phyloP scores from a whole-genome alignment of 352 stramenopile species.

The Globisporangium mamillatum region DNA sequence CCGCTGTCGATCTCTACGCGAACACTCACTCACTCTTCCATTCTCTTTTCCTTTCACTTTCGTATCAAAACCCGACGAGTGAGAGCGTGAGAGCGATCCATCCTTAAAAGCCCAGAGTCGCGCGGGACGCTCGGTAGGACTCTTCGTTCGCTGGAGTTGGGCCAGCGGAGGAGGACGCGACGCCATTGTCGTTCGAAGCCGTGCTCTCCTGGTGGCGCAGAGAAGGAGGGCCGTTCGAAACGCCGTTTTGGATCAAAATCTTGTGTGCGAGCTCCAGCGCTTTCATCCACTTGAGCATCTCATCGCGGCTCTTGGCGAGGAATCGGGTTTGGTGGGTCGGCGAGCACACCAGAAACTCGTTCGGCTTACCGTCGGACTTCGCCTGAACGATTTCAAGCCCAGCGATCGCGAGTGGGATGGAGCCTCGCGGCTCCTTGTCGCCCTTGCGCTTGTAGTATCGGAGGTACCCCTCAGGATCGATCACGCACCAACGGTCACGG shows the following conservation, averaged over 20 bases:
- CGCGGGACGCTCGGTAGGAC: conserved; percentile 41
- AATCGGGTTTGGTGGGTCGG: conserved; percentile 75
- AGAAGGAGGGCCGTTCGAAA: conserved; percentile 23
- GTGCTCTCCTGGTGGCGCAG: conserved; percentile 27
- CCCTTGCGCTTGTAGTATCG: conserved; percentile 80
- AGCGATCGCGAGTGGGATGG: conserved; percentile 61
- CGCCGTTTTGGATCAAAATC: conserved; percentile 44
- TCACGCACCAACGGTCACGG: conserved; percentile 69
- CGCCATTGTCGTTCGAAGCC: conserved; percentile 18
- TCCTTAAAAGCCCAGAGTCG: conserved; percentile 65
- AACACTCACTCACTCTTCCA: no score
- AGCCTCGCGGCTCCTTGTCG: conserved; percentile 68
- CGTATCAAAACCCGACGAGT: background rate
- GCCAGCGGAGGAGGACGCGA: background rate
- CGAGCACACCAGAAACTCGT: conserved; percentile 78
- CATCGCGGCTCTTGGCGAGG: conserved; percentile 60
- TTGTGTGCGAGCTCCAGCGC: conserved; percentile 49
- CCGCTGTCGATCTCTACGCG: no score
- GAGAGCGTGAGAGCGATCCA: background rate
- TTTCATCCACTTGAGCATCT: conserved; percentile 74
- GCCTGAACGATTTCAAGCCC: conserved; percentile 71
- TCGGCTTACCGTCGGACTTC: conserved; percentile 62
- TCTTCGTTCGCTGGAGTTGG: conserved; percentile 16
- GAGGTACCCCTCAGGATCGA: conserved; percentile 61
- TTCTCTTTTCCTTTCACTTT: background rate